These are phyloP conservation scores for Endotrypanum monterogeii DNA, from an alignment of 208 protist species.

Conservation along the genomic window DNA sequence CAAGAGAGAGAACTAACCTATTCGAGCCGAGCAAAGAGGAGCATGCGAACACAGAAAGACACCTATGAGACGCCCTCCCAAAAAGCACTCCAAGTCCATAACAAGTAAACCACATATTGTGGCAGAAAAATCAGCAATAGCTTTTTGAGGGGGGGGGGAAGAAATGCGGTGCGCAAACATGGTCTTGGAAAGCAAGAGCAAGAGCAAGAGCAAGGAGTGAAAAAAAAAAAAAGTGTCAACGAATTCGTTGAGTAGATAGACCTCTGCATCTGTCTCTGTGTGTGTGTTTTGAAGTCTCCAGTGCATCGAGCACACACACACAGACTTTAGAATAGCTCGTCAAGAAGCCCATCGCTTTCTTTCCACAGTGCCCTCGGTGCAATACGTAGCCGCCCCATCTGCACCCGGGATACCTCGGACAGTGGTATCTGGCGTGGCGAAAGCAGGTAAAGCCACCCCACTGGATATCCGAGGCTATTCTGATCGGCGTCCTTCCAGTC, in stretches of 20 bases:
- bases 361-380: slow-evolving; percentile 19
- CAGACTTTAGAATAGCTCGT: slow-evolving; percentile 49
- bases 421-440: slow-evolving; percentile 32
- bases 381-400: slow-evolving; percentile 34
- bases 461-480: slow-evolving; percentile 44
- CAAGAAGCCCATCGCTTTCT: slow-evolving; percentile 44
- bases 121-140: neutral
- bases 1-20: neutral
- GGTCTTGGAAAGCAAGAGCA: too few species aligned
- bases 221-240: neutral
- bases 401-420: slow-evolving; percentile 32
- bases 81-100: neutral
- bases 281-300: neutral
- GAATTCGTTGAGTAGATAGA: neutral
- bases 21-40: too few species aligned
- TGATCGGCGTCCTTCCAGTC: slow-evolving; percentile 38
- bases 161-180: too few species aligned
- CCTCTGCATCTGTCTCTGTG: neutral
- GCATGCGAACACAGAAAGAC: too few species aligned
- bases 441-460: slow-evolving; percentile 46
- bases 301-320: too few species aligned
- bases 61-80: neutral
- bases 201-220: neutral
- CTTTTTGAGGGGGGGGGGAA: too few species aligned
- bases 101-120: neutral